Base-by-base conservation (phyloP, 495 filamentous ascomycete species). In the Daldinia childiae region DNA sequence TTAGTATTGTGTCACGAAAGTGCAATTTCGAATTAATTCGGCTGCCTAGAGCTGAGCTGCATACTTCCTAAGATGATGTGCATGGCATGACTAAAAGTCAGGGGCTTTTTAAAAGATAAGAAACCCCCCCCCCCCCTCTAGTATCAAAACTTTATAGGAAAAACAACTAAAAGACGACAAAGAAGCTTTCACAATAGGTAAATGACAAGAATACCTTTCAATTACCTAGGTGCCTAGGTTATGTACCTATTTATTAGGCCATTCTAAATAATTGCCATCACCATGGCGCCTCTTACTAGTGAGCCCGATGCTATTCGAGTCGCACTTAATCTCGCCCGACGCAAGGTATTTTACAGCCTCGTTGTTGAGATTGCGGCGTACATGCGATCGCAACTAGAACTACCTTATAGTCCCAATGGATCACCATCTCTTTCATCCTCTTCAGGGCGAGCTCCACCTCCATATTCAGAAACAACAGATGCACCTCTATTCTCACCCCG, bases 271-370 rank as follows among this genome's bases (percentile, higher is more conserved):
- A 54, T 54, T 30, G 50, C 59, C 24, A 24, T 48, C 41, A 45
- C 39, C 17, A 85, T 85, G 82, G 82, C 82, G 51, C 83, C 82
- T 39, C 78, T 82, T 26, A 81, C 77, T 30, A 79, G 34, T 32
- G 83, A 85, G 38, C 83, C 83, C 15, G 77, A 81, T 54, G 81
- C 81, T 34, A 55, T 85, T 27, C 80, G 82, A n/a, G 68, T 82
- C 7, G 77, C 81, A 8, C 71, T 85, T n/a, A 80, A 83, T 56
- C 77, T 74, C 56, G 76, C 79, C 26, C 77, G 76, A 32, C 81
- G 83, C 67, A 79, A 77, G 62, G 80, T 76, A 3, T 77, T 83
- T 19, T 82, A 82, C 66, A 71, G 58, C 17, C 80, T 85, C 24
- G 66, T 82, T 24, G 45, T 68, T 29, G 79, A 83, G 24, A 80